These are phyloP conservation scores for Peronospora destructor DNA, from an alignment of 352 stramenopile genomes.

Conservation along the genomic window DNA sequence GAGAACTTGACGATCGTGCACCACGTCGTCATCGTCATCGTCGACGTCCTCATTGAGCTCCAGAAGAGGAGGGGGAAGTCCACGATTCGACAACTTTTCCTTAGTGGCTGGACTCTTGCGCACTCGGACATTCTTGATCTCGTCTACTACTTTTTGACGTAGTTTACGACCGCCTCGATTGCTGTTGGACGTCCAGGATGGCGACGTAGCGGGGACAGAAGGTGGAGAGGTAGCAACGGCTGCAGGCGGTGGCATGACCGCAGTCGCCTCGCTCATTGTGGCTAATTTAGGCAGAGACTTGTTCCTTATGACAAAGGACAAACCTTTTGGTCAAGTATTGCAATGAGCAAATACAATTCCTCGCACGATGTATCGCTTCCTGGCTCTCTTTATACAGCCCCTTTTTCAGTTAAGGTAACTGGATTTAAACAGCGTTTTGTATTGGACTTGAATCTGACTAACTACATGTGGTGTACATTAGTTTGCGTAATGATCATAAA, in stretches of 20 bases:
- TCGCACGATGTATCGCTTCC: constrained; percentile 11
- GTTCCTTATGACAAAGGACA: neutral
- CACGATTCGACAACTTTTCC: constrained; percentile 9
- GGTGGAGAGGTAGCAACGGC: constrained; percentile 2
- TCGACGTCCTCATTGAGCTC: constrained; percentile 32
- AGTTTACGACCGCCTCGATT: constrained; percentile 32
- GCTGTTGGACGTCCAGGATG: constrained; percentile 2
- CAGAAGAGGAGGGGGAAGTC: constrained; percentile 20
- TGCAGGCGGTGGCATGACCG: constrained; percentile 3
- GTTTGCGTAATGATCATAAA: too few species aligned
- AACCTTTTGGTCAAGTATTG: neutral
- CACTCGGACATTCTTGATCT: constrained; percentile 55
- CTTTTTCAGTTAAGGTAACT: too few species aligned
- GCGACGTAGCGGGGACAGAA: neutral
- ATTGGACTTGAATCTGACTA: too few species aligned
- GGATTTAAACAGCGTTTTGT: too few species aligned
- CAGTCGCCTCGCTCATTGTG: constrained; percentile 29
- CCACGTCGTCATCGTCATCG: constrained; percentile 19
- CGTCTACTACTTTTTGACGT: constrained; percentile 54
- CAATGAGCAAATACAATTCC: constrained; percentile 13
- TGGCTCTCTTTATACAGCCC: constrained; percentile 5
- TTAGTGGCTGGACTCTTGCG: constrained; percentile 23
- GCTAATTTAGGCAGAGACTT: neutral
- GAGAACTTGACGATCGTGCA: constrained; percentile 8
- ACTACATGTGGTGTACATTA: too few species aligned